Base-by-base conservation (phyloP, 78 protist genomes). In the Tieghemostelium lacteum region DNA sequence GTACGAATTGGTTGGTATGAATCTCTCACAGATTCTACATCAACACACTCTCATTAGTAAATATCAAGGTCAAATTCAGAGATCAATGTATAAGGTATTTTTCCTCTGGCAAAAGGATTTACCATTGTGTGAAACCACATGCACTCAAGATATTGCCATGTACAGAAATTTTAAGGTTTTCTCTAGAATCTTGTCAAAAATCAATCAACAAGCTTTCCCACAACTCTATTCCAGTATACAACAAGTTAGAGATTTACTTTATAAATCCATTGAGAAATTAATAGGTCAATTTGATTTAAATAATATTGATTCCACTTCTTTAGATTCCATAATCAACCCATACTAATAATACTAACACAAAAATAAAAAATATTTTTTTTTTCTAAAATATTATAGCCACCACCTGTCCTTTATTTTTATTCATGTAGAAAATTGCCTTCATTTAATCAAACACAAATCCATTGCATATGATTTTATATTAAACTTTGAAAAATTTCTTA, bases 21-120 rank as follows among this genome's bases (percentile, higher is more conserved):
- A 62, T 5, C 69, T 83, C 26, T 67, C 77, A 6, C 36, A 34
- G 22, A 22, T 60, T 8, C 75, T 83, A 16, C 76, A 83, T 45
- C 67, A 69, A 42, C 55, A 39, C 28, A 76, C 91, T 60, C 22
- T 69, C 5, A n/a, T 83, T 3, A n/a, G 72, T 19, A 67, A 71
- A 1, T 83, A 67, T 54, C 65, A 73, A 40, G 91, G 91, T 36
- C 76, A 83, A n/a, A 83, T 83, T 33, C 91, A 83, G 58, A 69
- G 91, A 69, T 58, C 91, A 2, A 60, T 69, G 10, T 76, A 69
- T 20, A 66, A 65, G 57, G 69, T 83, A 26, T 83, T 83, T 71
- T 45, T 57, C n/a, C n/a, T 83, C 29, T 83, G 91, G 91, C 67
- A 69, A 39, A 58, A 63, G 22, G 78, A 83, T 69, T 26, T 83